These are phyloP conservation scores for Hymenoscyphus salicellus DNA, from an alignment of 2,329 filamentous ascomycete species.

Conservation along the genomic window DNA sequence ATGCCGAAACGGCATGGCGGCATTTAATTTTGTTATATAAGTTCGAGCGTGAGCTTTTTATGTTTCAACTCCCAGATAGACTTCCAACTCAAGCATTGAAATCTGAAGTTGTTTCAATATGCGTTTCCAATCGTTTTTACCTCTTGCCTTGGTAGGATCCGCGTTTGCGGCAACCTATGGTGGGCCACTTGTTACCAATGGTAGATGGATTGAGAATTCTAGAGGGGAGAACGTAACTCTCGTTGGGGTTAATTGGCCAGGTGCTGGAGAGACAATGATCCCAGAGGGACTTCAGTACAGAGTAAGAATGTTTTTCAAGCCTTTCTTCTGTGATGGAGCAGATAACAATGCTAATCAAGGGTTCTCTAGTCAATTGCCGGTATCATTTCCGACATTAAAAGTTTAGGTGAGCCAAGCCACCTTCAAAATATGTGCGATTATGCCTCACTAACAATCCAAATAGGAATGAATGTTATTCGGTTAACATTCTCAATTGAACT, in stretches of 20 bases:
- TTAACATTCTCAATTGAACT: slow-evolving; percentile 61
- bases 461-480: slow-evolving; percentile 50
- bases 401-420: slow-evolving; percentile 41
- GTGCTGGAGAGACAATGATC: slow-evolving; percentile 59
- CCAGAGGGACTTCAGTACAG: slow-evolving; percentile 60
- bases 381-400: slow-evolving; percentile 55
- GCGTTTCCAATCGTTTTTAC: slow-evolving; percentile 4
- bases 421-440: background rate
- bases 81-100: too few relatives aligned
- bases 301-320: background rate
- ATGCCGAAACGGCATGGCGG: background rate
- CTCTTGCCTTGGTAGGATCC: background rate
- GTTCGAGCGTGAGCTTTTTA: background rate
- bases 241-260: slow-evolving; percentile 63
- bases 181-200: slow-evolving; percentile 33
- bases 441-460: background rate
- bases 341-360: background rate
- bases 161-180: slow-evolving; percentile 14
- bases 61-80: background rate
- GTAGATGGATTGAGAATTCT: slow-evolving; percentile 40
- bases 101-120: background rate
- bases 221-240: slow-evolving; percentile 45
- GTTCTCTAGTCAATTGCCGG: slow-evolving; percentile 45
- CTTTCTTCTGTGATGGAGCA: background rate
- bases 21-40: background rate